Conservation (phyloP, 768 basidiomycete species). For the Boletus sp. region DNA sequence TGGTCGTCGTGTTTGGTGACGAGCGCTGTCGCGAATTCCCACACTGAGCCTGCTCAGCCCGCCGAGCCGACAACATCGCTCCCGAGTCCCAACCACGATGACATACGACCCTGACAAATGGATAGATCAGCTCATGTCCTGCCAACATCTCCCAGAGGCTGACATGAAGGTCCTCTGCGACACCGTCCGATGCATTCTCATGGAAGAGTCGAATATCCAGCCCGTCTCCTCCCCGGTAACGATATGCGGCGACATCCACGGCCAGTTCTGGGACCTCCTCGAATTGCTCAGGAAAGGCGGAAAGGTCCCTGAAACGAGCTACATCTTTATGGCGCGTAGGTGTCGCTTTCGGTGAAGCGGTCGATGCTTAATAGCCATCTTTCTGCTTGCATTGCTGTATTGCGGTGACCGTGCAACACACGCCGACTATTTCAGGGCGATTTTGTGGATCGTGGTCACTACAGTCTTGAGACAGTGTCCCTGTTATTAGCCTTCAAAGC, state of each 20-base stretch:
- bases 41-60: conserved; percentile 6
- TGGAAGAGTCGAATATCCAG: conserved; percentile 98
- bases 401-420: background rate
- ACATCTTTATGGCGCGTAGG: conserved; percentile 93
- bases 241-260: conserved; percentile 94
- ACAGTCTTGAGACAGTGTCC: conserved; percentile 93
- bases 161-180: conserved; percentile 95
- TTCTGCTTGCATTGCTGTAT: background rate
- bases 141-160: conserved; percentile 83
- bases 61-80: background rate
- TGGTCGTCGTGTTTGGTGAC: conserved; percentile 4
- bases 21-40: conserved; percentile 10
- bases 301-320: conserved; percentile 82
- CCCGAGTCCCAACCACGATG: conserved; percentile 30
- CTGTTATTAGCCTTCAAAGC: conserved; percentile 88
- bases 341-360: conserved; percentile 29
- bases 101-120: conserved; percentile 67
- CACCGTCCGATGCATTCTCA: conserved; percentile 80
- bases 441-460: conserved; percentile 96
- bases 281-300: conserved; percentile 88
- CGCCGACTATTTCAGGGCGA: conserved; percentile 64
- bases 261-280: conserved; percentile 96
- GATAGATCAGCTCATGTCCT: conserved; percentile 84
- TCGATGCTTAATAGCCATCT: conserved; percentile 27
- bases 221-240: conserved; percentile 95